A percentile compares a stretch with the other conserved stretches of the same genome.
Evolutionary conservation across 2,329 filamentous ascomycete genomes (phyloP).

Genomic region (Neonectria faginata): DNA sequence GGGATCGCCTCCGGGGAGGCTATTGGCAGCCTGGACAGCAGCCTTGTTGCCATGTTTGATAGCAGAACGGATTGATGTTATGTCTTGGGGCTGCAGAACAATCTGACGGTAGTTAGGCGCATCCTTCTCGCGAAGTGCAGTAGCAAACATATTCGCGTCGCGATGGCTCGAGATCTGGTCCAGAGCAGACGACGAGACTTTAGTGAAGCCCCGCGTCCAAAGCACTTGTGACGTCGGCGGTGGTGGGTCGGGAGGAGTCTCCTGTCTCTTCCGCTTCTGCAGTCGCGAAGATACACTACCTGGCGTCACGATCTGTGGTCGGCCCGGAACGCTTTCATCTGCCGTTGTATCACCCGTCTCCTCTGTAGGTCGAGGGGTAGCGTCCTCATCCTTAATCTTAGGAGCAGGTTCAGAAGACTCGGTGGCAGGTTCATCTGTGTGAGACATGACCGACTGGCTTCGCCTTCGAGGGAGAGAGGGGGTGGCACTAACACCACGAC

Average conservation of each 20-base stretch:
- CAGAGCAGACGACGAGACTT: slow-evolving; percentile 77
- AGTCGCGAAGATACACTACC: slow-evolving; percentile 53
- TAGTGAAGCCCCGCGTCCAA: slow-evolving; percentile 80
- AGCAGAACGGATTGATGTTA: slow-evolving; percentile 81
- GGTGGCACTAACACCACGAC: slow-evolving; percentile 50
- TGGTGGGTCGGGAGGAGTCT: slow-evolving; percentile 60
- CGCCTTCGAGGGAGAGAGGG: slow-evolving; percentile 52
- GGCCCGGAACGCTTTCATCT: slow-evolving; percentile 62
- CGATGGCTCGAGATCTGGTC: slow-evolving; percentile 83
- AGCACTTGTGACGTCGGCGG: slow-evolving; percentile 75
- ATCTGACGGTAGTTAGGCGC: slow-evolving; percentile 81
- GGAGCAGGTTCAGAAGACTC: slow-evolving; percentile 54
- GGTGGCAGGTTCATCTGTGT: slow-evolving; percentile 60
- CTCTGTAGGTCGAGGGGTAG: slow-evolving; percentile 65
- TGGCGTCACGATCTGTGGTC: slow-evolving; percentile 53
- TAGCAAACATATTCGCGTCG: slow-evolving; percentile 82
- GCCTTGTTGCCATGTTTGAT: slow-evolving; percentile 79
- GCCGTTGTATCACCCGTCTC: slow-evolving; percentile 68
- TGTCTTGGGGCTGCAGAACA: slow-evolving; percentile 79
- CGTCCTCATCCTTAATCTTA: slow-evolving; percentile 70
- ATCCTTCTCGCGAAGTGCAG: slow-evolving; percentile 78
- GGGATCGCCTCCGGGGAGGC: slow-evolving; percentile 70
- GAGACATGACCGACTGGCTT: slow-evolving; percentile 60
- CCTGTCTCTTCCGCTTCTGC: slow-evolving; percentile 69
- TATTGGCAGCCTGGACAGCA: slow-evolving; percentile 69